Evolutionary conservation across 2,329 filamentous ascomycete genomes (phyloP), one percentile per base, ranked within the genome.

Genomic region (Penicillium glabrum): DNA sequence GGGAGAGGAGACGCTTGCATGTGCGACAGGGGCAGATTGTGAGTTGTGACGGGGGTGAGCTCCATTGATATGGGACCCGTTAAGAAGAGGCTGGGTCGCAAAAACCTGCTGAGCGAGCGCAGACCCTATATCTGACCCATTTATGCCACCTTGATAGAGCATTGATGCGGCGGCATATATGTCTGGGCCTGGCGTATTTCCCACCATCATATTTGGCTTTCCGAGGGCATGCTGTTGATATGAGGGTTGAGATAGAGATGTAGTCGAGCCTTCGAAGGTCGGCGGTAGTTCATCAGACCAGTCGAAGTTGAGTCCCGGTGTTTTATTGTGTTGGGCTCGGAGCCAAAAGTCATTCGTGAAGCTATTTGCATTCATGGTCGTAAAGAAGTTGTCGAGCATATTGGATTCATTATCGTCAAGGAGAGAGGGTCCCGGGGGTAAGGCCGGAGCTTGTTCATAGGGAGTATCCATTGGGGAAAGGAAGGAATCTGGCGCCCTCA

Each of bases 231-330:
- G 67, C 37, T 68, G 66, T 45, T 69, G 61, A 24, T 68, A 61
- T 2, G 72, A 74, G 35, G 83, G 82, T 49, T 84, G 81, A 19
- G 86, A 85, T 61, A 84, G 83, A 3, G 85, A 88, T 21, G 86
- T 88, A 1, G 83, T 79, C 13, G 86, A 85, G 50, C 86, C 86
- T 75, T 89, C 83, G 61, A 89, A 86, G 48, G 81, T 81, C 1
- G 86, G 86, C 5, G 86, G 87, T 21, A 88, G 75, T 57, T 85
- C 83, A 21, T 71, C 67, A 26, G 70, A 61, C 75, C 75, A 78
- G 46, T 75, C 72, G 33, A 77, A 69, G 23, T 68, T 67, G 35
- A 69, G 57, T 11, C 65, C 65, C 9, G 66, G 58, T 2, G 67
- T 46, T 56, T 73, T 75, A 47, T 67, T 69, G 31, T 68, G 63